A percentile compares a stretch with the other conserved stretches of the same genome.
phyloP scores from a whole-genome alignment of 768 basidiomycete genomes.

The Naematelia encephala region DNA sequence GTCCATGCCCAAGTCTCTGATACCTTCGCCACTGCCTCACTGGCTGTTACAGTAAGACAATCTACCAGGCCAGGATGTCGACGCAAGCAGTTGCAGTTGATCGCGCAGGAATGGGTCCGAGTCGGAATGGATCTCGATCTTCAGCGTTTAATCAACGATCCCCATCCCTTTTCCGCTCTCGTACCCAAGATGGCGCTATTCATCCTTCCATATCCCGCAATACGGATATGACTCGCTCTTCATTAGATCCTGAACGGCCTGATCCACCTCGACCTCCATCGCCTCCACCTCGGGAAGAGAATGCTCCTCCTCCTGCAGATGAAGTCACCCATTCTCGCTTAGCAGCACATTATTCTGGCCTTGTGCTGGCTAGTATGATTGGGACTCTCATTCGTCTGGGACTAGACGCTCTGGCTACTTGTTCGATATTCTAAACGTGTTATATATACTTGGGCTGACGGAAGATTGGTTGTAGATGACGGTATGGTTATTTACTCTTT shows the following conservation, averaged over 20 bases:
- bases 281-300: conserved; percentile 12
- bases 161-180: neutral
- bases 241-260: conserved; percentile 10
- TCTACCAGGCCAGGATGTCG: too few species aligned
- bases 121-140: too few species aligned
- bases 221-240: neutral
- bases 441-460: neutral
- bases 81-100: too few species aligned
- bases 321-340: conserved; percentile 21
- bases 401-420: conserved; percentile 67
- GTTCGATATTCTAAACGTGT: conserved; percentile 26
- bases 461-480: conserved; percentile 54
- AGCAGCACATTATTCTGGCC: conserved; percentile 39
- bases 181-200: neutral
- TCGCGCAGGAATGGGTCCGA: too few species aligned
- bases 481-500: conserved; percentile 75
- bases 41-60: too few species aligned
- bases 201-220: neutral
- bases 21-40: too few species aligned
- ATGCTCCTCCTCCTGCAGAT: conserved; percentile 25
- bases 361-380: conserved; percentile 71
- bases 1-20: too few species aligned
- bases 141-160: neutral
- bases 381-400: conserved; percentile 83
- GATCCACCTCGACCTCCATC: conserved; percentile 8